These are phyloP conservation scores for Pezicula carpinea DNA, from an alignment of 2,329 filamentous ascomycete species.

Conservation along the genomic window DNA sequence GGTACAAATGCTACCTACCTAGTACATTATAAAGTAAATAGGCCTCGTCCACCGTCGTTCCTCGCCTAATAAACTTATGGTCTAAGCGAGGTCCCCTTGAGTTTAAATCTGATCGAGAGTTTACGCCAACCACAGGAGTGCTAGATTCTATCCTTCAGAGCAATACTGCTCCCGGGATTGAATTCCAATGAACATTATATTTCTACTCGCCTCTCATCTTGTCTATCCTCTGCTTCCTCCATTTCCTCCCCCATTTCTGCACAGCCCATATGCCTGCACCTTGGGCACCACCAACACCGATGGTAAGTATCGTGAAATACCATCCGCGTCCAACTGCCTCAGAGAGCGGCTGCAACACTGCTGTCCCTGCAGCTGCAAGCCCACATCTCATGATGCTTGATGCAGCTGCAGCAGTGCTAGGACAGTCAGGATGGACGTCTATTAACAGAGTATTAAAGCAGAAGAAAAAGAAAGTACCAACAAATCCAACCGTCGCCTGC, in stretches of 20 bases:
- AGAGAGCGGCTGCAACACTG: slow-evolving; percentile 1
- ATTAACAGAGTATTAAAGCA: slow-evolving; percentile 55
- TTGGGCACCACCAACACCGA: not conserved
- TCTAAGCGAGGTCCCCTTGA: no score
- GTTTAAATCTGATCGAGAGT: no score
- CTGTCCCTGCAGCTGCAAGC: slow-evolving; percentile 2
- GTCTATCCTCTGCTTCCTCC: not conserved
- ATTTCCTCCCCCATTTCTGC: not conserved
- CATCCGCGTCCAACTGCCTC: slow-evolving; percentile 36
- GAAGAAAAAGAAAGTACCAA: slow-evolving; percentile 50
- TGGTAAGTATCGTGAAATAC: not conserved
- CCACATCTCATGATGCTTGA: slow-evolving; percentile 29
- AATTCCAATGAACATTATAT: no score
- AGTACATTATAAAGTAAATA: no score
- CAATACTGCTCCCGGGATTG: no score
- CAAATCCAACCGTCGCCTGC: slow-evolving; percentile 48
- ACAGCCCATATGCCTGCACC: not conserved
- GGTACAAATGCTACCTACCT: no score
- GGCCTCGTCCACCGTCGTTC: no score
- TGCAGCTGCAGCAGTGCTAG: slow-evolving; percentile 54
- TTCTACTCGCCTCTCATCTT: not conserved
- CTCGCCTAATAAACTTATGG: no score
- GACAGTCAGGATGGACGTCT: slow-evolving; percentile 52
- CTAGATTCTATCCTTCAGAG: no score
- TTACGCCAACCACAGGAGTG: no score